Conservation (phyloP, 1,139 yeast genomes). For the Yamadazyma diddensiae region DNA sequence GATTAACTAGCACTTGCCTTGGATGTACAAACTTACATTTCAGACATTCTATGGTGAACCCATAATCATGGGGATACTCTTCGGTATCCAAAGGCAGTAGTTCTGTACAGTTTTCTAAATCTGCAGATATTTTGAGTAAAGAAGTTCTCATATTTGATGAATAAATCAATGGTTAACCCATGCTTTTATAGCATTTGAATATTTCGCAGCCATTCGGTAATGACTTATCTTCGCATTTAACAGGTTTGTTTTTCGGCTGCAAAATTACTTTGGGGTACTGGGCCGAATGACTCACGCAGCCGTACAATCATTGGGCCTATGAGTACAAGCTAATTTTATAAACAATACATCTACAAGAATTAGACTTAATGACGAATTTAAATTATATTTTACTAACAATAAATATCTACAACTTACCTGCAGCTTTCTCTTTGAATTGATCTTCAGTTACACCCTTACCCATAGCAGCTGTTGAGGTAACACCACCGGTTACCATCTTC, state of each 20-base stretch:
- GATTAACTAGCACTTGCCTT: slow-evolving; percentile 66
- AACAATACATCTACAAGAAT: too few relatives aligned
- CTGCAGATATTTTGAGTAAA: slow-evolving; percentile 52
- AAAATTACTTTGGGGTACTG: too few relatives aligned
- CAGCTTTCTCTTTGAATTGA: slow-evolving; percentile 63
- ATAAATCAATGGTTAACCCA: neutral
- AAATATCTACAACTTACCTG: slow-evolving; percentile 12
- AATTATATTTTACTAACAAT: too few relatives aligned
- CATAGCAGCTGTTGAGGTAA: slow-evolving; percentile 95
- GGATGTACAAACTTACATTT: slow-evolving; percentile 77
- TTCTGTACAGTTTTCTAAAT: slow-evolving; percentile 58
- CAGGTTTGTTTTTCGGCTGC: too few relatives aligned
- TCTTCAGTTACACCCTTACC: slow-evolving; percentile 98
- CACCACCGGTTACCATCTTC: slow-evolving; percentile 92
- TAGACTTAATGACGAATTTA: too few relatives aligned
- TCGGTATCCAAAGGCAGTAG: slow-evolving; percentile 59
- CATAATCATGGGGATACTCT: slow-evolving; percentile 65
- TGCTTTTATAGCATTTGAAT: neutral
- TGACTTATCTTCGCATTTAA: too few relatives aligned
- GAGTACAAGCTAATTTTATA: too few relatives aligned
- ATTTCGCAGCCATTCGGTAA: too few relatives aligned
- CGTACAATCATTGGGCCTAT: too few relatives aligned
- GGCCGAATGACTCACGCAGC: too few relatives aligned
- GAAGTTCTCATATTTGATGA: slow-evolving; percentile 12
- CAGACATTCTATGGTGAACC: slow-evolving; percentile 67